A percentile compares a stretch with the other conserved stretches of the same genome.
phyloP scores from a whole-genome alignment of 1,139 yeast genomes.

The Yamadazyma taylorii region DNA sequence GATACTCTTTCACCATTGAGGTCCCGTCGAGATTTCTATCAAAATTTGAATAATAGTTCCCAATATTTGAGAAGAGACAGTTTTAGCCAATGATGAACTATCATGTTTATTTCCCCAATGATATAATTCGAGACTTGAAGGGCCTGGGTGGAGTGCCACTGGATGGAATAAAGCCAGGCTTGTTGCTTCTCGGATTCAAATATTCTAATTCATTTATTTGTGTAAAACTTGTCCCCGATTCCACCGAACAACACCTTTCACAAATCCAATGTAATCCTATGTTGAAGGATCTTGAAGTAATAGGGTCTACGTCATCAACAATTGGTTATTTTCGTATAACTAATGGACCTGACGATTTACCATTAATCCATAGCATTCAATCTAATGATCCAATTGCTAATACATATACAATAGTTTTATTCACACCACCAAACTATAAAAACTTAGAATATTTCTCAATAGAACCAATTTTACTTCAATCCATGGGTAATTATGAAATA shows the following conservation, averaged over 20 bases:
- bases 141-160: too few species aligned
- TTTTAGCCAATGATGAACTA: conserved; percentile 27
- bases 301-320: conserved; percentile 20
- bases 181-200: conserved; percentile 30
- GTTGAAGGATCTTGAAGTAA: conserved; percentile 16
- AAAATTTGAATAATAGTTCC: conserved; percentile 41
- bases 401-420: conserved; percentile 48
- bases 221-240: conserved; percentile 17
- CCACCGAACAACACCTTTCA: not conserved
- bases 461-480: conserved; percentile 67
- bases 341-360: too few species aligned
- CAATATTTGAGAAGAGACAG: conserved; percentile 47
- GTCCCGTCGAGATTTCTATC: conserved; percentile 28
- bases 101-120: conserved; percentile 40
- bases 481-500: conserved; percentile 29
- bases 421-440: conserved; percentile 71
- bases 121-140: conserved; percentile 20
- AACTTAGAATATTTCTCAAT: conserved; percentile 80
- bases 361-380: too few species aligned
- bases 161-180: too few species aligned
- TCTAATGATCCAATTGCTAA: not conserved
- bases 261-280: conserved; percentile 4
- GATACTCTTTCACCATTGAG: conserved; percentile 13
- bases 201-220: conserved; percentile 26
- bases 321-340: conserved; percentile 8